Conservation (phyloP, 495 filamentous ascomycete species). For the Jackrogersella multiformis region DNA sequence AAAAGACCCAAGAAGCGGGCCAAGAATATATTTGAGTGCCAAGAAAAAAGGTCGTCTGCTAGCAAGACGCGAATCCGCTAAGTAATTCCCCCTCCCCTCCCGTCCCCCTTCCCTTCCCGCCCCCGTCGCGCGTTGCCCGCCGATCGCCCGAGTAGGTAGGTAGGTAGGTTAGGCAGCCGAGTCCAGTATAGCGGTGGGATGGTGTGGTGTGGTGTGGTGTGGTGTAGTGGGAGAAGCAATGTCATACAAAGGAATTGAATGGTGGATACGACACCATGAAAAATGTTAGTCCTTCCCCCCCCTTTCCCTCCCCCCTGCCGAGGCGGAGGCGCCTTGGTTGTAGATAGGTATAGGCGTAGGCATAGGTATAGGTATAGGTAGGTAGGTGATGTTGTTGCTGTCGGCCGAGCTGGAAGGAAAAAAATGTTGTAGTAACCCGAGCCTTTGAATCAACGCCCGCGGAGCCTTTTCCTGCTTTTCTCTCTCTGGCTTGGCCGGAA, state of each 20-base stretch:
- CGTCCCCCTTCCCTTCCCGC: no score
- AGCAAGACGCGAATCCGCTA: no score
- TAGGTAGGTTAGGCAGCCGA: neutral
- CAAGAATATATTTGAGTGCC: slow-evolving; percentile 19
- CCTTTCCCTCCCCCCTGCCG: no score
- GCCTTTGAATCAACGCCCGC: slow-evolving; percentile 36
- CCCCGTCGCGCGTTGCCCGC: slow-evolving; percentile 40
- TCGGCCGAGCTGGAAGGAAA: slow-evolving; percentile 30
- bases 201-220: no score
- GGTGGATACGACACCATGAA: slow-evolving; percentile 36
- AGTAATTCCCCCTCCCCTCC: no score
- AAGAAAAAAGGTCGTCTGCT: no score
- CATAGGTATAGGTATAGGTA: no score
- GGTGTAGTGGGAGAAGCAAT: neutral
- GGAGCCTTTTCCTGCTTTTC: slow-evolving; percentile 35
- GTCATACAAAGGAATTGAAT: slow-evolving; percentile 43
- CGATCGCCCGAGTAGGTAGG: slow-evolving; percentile 31
- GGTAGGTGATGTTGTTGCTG: slow-evolving; percentile 1
- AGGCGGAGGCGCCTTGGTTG: slow-evolving; percentile 1
- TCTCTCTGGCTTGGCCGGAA: slow-evolving; percentile 27
- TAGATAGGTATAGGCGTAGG: no score
- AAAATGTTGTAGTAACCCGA: slow-evolving; percentile 33
- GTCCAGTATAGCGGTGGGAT: no score
- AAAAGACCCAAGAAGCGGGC: slow-evolving; percentile 12
- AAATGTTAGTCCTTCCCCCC: neutral